These are phyloP conservation scores for Bretschneidera sinensis DNA, from an alignment of 345 rosid genomes.

Conservation along the genomic window DNA sequence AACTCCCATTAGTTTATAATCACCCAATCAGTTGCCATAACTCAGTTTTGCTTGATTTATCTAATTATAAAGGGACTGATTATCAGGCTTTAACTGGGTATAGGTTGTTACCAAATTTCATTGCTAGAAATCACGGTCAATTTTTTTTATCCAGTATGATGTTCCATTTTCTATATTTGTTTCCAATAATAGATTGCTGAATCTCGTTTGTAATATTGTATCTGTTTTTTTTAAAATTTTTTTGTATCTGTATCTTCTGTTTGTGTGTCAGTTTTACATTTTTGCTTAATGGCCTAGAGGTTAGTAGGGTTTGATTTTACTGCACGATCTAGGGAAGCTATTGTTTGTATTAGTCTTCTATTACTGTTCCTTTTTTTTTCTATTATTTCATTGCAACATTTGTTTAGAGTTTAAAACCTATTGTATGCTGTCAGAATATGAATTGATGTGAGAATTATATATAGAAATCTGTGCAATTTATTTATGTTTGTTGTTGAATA, in stretches of 20 bases:
- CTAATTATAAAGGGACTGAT: no score
- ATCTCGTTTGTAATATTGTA: background rate
- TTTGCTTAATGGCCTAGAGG: constrained; percentile 98
- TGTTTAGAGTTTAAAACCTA: background rate
- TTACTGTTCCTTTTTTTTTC: background rate
- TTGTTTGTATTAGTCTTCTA: background rate
- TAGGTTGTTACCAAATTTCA: background rate
- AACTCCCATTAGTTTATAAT: no score
- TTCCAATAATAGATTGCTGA: constrained; percentile 4
- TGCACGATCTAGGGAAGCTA: background rate
- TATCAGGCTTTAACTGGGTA: constrained; percentile 4
- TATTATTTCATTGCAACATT: constrained; percentile 10
- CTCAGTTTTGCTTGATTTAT: no score
- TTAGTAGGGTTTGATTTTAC: no score
- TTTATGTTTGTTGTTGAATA: background rate
- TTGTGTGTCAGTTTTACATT: constrained; percentile 26
- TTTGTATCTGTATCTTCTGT: no score
- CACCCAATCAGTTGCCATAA: no score
- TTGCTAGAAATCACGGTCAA: constrained; percentile 6
- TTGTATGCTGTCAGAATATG: background rate
- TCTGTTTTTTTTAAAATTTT: no score
- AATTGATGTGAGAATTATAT: background rate
- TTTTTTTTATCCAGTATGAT: background rate
- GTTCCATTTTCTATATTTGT: constrained; percentile 8
- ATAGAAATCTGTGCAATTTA: background rate